These are phyloP conservation scores for Fusarium hostae DNA, from an alignment of 2,329 filamentous ascomycete species.

Conservation along the genomic window DNA sequence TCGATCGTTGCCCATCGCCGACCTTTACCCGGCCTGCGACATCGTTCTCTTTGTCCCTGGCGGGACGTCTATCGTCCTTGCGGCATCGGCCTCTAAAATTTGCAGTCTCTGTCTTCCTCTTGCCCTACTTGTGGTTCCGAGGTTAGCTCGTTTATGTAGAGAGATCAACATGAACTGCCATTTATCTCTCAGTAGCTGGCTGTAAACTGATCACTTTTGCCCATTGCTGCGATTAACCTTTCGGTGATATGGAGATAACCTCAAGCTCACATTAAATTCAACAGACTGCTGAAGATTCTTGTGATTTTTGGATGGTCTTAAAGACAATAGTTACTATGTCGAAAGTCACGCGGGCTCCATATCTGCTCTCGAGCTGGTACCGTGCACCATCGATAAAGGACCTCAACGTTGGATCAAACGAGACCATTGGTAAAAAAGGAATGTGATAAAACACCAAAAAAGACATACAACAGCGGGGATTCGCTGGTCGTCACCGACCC, in stretches of 20 bases:
- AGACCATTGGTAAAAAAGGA: background rate
- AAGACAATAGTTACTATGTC: no score
- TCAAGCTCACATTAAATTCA: no score
- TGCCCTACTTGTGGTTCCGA: background rate
- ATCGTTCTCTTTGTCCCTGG: background rate
- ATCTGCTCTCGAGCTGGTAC: background rate
- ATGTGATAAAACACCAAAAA: background rate
- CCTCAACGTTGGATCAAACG: fast-evolving
- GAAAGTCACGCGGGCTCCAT: background rate
- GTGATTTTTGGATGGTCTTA: no score
- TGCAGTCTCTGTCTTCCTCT: background rate
- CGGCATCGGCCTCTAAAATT: background rate
- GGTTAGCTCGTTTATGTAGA: no score
- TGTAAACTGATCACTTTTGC: no score
- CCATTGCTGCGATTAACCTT: no score
- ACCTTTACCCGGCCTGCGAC: background rate
- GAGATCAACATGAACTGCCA: no score
- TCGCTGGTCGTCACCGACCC: background rate
- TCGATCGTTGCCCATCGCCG: background rate
- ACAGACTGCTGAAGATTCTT: no score
- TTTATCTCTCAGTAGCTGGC: no score
- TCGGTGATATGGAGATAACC: no score
- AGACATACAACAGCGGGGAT: background rate
- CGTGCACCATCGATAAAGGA: background rate
- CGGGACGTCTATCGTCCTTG: background rate